These are phyloP conservation scores for Begonia fuchsioides DNA, from an alignment of 306 rosid genomes.

Conservation along the genomic window DNA sequence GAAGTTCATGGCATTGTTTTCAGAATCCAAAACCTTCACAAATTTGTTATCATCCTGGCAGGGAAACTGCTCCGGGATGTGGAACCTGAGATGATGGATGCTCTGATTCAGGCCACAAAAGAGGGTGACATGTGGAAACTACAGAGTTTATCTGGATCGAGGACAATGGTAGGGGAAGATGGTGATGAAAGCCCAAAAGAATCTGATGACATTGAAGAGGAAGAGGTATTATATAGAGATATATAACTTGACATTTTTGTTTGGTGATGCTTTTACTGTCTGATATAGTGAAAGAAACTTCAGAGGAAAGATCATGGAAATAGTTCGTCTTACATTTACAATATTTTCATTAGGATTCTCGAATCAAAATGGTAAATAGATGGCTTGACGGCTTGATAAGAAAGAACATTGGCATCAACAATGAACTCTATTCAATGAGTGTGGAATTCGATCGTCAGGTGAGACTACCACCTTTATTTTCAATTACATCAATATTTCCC, in stretches of 20 bases:
- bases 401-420: conserved; percentile 53
- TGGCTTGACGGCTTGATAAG: conserved; percentile 72
- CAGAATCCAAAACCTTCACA: too few species aligned
- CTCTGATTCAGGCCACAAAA: conserved; percentile 59
- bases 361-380: conserved; percentile 27
- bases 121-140: conserved; percentile 45
- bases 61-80: conserved; percentile 69
- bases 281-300: neutral
- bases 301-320: too few species aligned
- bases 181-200: conserved; percentile 26
- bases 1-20: neutral
- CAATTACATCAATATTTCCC: neutral
- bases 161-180: conserved; percentile 16
- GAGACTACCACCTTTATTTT: conserved; percentile 2
- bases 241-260: neutral
- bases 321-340: conserved; percentile 9
- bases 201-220: conserved; percentile 38
- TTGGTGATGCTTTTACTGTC: neutral
- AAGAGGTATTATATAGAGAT: conserved; percentile 27
- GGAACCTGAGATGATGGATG: conserved; percentile 71
- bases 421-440: conserved; percentile 69
- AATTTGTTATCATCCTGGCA: too few species aligned
- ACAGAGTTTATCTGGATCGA: conserved; percentile 37
- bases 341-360: conserved; percentile 33
- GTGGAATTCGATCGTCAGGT: conserved; percentile 95